Evolutionary conservation across 2,329 filamentous ascomycete species (phyloP).

Genomic region (Xylaria digitata): DNA sequence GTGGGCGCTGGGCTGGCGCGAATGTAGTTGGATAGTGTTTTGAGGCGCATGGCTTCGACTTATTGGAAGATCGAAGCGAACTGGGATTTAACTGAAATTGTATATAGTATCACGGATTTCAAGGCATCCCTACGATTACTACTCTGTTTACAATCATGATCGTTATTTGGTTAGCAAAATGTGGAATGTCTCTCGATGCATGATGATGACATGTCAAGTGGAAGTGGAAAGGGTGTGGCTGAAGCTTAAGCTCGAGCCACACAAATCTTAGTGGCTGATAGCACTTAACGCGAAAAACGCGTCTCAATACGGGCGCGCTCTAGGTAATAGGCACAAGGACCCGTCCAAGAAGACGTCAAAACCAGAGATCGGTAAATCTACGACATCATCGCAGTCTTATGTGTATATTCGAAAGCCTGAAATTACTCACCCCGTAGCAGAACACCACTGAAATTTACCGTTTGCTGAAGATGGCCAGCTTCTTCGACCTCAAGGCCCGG

Average conservation of each 20-base stretch:
- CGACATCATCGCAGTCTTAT: background rate
- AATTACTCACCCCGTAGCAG: background rate
- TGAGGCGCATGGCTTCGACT: background rate
- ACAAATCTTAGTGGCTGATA: slow-evolving; percentile 6
- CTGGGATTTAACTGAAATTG: slow-evolving; percentile 11
- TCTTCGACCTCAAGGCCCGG: slow-evolving; percentile 95
- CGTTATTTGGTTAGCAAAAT: no score
- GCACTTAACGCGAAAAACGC: slow-evolving; percentile 40
- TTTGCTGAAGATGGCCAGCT: slow-evolving; percentile 75
- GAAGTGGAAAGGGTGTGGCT: slow-evolving; percentile 34
- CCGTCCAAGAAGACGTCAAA: background rate
- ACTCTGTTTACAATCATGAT: no score
- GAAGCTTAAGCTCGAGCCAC: slow-evolving; percentile 27
- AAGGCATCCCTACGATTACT: no score
- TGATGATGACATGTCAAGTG: slow-evolving; percentile 6
- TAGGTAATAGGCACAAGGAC: background rate
- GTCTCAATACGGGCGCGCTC: slow-evolving; percentile 28
- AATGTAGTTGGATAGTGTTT: slow-evolving; percentile 15
- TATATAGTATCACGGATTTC: no score
- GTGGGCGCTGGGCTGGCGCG: background rate
- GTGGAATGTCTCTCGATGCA: background rate
- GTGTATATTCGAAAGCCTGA: background rate
- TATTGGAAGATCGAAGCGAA: slow-evolving; percentile 10
- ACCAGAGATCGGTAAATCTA: background rate
- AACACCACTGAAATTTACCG: background rate